Percentiles rank a stretch among this genome's conserved stretches.
phyloP scores from a whole-genome alignment of 257 asterid genomes.

The Henckelia pumila region DNA sequence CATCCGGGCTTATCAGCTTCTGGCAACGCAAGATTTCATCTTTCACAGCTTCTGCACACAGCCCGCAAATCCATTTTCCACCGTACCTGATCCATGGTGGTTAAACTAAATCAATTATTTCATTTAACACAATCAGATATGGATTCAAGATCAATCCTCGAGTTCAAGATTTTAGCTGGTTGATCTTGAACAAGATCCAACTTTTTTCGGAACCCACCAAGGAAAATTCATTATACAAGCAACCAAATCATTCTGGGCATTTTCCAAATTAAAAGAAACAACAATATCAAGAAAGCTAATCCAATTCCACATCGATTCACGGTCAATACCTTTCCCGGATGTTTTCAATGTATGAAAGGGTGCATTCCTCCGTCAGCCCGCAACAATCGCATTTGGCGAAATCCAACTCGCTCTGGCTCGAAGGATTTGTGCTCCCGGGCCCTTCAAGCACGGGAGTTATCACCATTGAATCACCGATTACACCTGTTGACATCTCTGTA shows the following conservation, averaged over 20 bases:
- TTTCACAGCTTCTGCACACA: slow-evolving; percentile 88
- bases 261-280: neutral
- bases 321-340: slow-evolving; percentile 39
- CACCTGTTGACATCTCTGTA: slow-evolving; percentile 39
- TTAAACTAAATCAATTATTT: neutral
- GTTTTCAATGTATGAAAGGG: slow-evolving; percentile 44
- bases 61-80: slow-evolving; percentile 97
- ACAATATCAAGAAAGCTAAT: neutral
- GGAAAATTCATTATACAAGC: neutral
- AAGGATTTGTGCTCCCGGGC: slow-evolving; percentile 20
- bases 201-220: neutral
- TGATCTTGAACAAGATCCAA: neutral
- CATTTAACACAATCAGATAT: neutral
- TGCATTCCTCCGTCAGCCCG: slow-evolving; percentile 65
- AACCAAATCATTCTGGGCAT: neutral
- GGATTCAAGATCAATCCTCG: neutral
- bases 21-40: slow-evolving; percentile 59
- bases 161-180: neutral
- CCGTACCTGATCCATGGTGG: slow-evolving; percentile 43
- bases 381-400: slow-evolving; percentile 53
- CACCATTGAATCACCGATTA: slow-evolving; percentile 38
- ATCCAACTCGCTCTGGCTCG: slow-evolving; percentile 43
- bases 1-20: slow-evolving; percentile 61
- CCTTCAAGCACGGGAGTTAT: slow-evolving; percentile 33
- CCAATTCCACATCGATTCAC: neutral